Percentiles rank a stretch among this genome's conserved stretches.
These are phyloP conservation scores for Paramarasmius palmivorus DNA, from an alignment of 1,284 basidiomycete genomes.

Conservation along the genomic window DNA sequence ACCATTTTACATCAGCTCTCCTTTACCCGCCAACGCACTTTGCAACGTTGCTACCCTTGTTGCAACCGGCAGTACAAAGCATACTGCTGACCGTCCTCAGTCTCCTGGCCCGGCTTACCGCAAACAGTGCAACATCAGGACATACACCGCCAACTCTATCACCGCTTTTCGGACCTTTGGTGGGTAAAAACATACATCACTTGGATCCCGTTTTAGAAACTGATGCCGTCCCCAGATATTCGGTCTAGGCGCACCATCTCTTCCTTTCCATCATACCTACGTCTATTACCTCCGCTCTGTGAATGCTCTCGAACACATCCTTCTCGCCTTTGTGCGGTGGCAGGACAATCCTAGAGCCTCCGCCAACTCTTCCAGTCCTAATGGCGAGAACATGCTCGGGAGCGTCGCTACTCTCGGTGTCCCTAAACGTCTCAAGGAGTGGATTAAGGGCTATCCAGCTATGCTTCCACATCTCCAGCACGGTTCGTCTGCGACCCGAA, in stretches of 20 bases:
- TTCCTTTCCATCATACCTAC: constrained; percentile 78
- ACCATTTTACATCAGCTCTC: constrained; percentile 42
- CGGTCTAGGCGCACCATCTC: constrained; percentile 63
- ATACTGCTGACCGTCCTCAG: constrained; percentile 71
- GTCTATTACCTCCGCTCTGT: constrained; percentile 78
- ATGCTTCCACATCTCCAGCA: constrained; percentile 40
- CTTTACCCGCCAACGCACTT: constrained; percentile 74
- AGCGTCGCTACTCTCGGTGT: constrained; percentile 63
- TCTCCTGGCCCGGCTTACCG: constrained; percentile 77
- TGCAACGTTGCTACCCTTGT: constrained; percentile 52
- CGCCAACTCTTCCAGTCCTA: constrained; percentile 31
- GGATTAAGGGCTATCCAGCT: constrained; percentile 83
- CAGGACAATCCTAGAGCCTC: constrained; percentile 55
- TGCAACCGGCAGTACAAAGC: constrained; percentile 55
- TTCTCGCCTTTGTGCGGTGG: constrained; percentile 83
- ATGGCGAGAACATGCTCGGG: constrained; percentile 27
- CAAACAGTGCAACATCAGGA: constrained; percentile 78
- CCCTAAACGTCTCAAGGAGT: constrained; percentile 78
- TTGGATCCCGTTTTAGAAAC: background rate
- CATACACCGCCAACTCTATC: constrained; percentile 84
- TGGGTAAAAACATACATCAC: background rate
- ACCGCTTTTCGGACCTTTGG: constrained; percentile 82
- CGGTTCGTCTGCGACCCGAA: background rate
- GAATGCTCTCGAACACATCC: constrained; percentile 85
- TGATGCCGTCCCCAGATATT: constrained; percentile 50